Percentiles rank a stretch among this genome's conserved stretches.
Evolutionary conservation across 768 basidiomycete species (phyloP).

Genomic region (Tylopilus sp.): DNA sequence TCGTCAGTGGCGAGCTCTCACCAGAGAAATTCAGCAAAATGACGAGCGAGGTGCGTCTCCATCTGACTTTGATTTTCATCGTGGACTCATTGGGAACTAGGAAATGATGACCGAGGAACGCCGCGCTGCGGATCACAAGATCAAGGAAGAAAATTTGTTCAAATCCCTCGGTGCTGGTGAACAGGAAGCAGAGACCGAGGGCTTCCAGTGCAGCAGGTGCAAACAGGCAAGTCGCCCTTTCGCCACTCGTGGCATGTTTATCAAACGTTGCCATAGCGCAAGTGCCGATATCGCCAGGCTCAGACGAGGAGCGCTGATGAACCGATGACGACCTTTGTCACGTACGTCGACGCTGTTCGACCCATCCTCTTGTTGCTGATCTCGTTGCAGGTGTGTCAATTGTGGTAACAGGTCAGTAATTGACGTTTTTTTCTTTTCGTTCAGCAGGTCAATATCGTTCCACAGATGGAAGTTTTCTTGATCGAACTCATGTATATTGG

Average conservation of each 20-base stretch:
- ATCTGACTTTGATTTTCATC: background rate
- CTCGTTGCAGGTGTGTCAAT: conserved; percentile 51
- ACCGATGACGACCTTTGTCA: conserved; percentile 97
- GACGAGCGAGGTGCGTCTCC: conserved; percentile 61
- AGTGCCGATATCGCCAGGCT: conserved; percentile 91
- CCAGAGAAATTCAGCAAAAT: conserved; percentile 72
- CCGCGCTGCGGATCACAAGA: conserved; percentile 76
- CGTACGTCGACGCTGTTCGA: conserved; percentile 43
- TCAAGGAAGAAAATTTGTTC: conserved; percentile 84
- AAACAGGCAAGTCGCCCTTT: conserved; percentile 59
- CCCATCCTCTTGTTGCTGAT: background rate
- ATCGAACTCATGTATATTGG: conserved; percentile 10
- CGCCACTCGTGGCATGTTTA: background rate
- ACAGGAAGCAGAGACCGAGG: conserved; percentile 92
- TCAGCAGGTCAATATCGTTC: background rate
- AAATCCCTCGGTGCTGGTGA: conserved; percentile 88
- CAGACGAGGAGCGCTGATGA: conserved; percentile 98
- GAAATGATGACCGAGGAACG: conserved; percentile 96
- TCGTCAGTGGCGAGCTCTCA: conserved; percentile 78
- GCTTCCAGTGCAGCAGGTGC: conserved; percentile 95
- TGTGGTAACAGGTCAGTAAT: conserved; percentile 56
- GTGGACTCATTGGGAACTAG: conserved; percentile 35
- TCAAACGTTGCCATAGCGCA: conserved; percentile 44
- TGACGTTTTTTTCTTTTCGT: background rate
- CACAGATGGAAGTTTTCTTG: conserved; percentile 64